phyloP scores from a whole-genome alignment of 2,329 filamentous ascomycete genomes.

The Tolypocladium tundrense region DNA sequence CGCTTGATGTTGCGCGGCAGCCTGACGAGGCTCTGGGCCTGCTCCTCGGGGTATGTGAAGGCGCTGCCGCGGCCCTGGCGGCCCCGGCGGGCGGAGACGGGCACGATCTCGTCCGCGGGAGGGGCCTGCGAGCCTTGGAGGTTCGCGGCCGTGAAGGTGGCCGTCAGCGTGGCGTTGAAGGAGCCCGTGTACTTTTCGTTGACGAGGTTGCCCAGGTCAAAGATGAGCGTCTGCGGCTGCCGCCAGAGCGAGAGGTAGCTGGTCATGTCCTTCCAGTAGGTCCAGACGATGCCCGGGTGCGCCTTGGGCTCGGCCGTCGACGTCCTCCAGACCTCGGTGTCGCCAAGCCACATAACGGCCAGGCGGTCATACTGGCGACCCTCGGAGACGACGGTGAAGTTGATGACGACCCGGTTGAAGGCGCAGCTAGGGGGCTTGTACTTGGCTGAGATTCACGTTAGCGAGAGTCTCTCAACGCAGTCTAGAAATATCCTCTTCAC shows the following conservation, averaged over 20 bases:
- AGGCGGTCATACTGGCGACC: constrained; percentile 71
- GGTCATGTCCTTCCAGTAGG: constrained; percentile 70
- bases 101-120: constrained; percentile 56
- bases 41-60: constrained; percentile 55
- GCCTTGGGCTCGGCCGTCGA: constrained; percentile 69
- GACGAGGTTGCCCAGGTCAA: constrained; percentile 68
- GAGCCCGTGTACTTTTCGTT: constrained; percentile 59
- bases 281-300: constrained; percentile 60
- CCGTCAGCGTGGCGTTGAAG: constrained; percentile 66
- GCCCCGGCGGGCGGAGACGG: constrained; percentile 48
- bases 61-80: constrained; percentile 46
- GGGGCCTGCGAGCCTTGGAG: not conserved
- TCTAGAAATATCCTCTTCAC: constrained; percentile 11
- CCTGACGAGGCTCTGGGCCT: constrained; percentile 45
- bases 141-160: constrained; percentile 52
- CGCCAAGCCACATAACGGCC: constrained; percentile 63
- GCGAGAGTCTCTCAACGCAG: not conserved
- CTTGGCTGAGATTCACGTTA: constrained; percentile 2
- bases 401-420: constrained; percentile 67
- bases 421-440: constrained; percentile 41
- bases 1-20: constrained; percentile 58
- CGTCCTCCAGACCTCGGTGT: constrained; percentile 73
- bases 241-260: constrained; percentile 60
- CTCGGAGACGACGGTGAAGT: constrained; percentile 61
- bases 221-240: constrained; percentile 61